A percentile compares a stretch with the other conserved stretches of the same genome.
Conservation (phyloP, 139 green algal species). For the Tetradesmus obliquus region DNA sequence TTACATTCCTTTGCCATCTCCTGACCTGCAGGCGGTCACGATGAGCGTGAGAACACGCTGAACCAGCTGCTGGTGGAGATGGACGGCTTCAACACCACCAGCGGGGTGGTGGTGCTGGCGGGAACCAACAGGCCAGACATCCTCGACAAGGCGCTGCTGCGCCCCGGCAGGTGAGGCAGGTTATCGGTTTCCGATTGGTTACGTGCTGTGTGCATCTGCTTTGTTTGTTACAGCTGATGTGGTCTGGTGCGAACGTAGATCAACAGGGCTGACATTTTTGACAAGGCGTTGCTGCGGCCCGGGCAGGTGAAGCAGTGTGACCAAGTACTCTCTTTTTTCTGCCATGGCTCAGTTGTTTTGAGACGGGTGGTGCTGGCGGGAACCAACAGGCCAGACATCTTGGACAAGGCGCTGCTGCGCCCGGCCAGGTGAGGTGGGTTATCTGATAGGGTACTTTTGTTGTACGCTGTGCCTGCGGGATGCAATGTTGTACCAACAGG, state of each 20-base stretch:
- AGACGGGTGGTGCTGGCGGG: slow-evolving; percentile 85
- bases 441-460: too few species aligned
- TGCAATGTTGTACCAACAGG: not conserved
- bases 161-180: slow-evolving; percentile 80
- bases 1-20: too few species aligned
- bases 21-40: slow-evolving; percentile 89
- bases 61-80: slow-evolving; percentile 99
- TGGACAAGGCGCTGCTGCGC: slow-evolving; percentile 97
- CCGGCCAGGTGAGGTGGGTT: slow-evolving; percentile 79
- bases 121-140: slow-evolving; percentile 99
- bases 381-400: slow-evolving; percentile 98
- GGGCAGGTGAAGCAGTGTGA: too few species aligned
- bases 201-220: not conserved
- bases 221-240: not conserved
- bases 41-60: slow-evolving; percentile 99
- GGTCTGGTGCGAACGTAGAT: too few species aligned
- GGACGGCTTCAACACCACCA: slow-evolving; percentile 89
- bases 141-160: slow-evolving; percentile 96
- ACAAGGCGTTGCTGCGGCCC: too few species aligned
- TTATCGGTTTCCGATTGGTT: not conserved
- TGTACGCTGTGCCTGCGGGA: too few species aligned
- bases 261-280: too few species aligned
- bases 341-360: too few species aligned
- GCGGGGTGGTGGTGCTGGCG: slow-evolving; percentile 97
- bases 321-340: too few species aligned